Base-by-base conservation (phyloP, 371 early-diverging fungal species). In the Nematocida displodere region DNA sequence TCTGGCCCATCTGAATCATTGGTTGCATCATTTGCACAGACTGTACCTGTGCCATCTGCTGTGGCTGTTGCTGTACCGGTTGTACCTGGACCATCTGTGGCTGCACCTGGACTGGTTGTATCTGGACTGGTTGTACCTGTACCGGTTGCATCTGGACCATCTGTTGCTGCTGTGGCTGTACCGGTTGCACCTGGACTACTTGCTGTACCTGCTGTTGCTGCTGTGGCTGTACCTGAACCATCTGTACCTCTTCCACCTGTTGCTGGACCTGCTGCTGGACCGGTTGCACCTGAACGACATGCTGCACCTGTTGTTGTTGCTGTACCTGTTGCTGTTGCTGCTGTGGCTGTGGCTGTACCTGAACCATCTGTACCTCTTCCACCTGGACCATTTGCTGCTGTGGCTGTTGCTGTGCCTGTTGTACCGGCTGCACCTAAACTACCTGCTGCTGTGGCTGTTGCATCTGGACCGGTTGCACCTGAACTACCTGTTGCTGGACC, bases 21-120 rank as follows among this genome's bases (percentile, higher is more conserved):
- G 46, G 22, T 55, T 48, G 7, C n/a, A 33, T 28, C 28, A 33
- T n/a, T 58, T 8, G 64, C 58, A 31, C 29, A 15, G 64, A 59
- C 39, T 42, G 61, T 5, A 59, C 64, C 36, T 61, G 59, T 13
- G 33, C 64, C 8, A 13, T 7, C 24, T 26, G 56, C 33, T 8
- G 63, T 20, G 34, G 5, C 26, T 47, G 11, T 56, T 15, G 17
- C 22, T 37, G 58, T 34, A 20, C 26, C 15, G 34, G 24, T 13
- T 31, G 3, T 26, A 7, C 8, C 7, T 28, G n/a, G 22, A 8
- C 17, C 47, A 46, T 29, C 39, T 68, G 64, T 46, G 48, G 13
- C 4, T 54, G 64, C n/a, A 36, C 64, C 26, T 56, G 64, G 8
- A 4, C 58, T 55, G 34, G 5, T 55, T 48, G 64, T 8, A 55